Percentiles rank a stretch among this genome's conserved stretches.
Evolutionary conservation across 2,329 filamentous ascomycete genomes (phyloP).

Genomic region (Aspergillus viridinutans): DNA sequence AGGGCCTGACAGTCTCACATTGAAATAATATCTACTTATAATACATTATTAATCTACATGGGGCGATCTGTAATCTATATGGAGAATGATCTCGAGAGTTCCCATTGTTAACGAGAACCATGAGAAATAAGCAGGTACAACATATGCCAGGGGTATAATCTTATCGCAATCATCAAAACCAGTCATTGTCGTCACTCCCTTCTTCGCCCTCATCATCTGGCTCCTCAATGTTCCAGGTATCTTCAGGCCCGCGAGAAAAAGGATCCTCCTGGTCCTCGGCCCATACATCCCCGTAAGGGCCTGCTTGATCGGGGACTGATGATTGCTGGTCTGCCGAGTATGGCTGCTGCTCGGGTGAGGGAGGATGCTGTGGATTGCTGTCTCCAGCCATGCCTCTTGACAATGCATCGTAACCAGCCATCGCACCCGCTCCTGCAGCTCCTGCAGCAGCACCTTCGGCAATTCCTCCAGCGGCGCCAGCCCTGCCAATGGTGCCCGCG

Average conservation of each 20-base stretch:
- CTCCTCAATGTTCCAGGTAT: slow-evolving; percentile 18
- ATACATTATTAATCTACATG: background rate
- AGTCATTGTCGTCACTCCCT: slow-evolving; percentile 24
- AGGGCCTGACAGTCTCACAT: background rate
- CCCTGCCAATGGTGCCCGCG: slow-evolving; percentile 33
- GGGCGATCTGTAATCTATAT: background rate
- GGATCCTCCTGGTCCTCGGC: slow-evolving; percentile 14
- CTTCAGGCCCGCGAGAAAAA: slow-evolving; percentile 1
- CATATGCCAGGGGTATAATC: background rate
- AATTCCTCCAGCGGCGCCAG: slow-evolving; percentile 40
- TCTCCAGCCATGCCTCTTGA: slow-evolving; percentile 45
- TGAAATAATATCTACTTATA: background rate
- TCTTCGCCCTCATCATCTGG: slow-evolving; percentile 15
- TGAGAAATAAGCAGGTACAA: background rate
- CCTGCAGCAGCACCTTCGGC: slow-evolving; percentile 41
- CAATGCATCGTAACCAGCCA: slow-evolving; percentile 63
- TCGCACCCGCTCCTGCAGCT: slow-evolving; percentile 52
- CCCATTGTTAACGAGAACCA: background rate
- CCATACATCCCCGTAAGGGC: slow-evolving; percentile 26
- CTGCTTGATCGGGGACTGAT: slow-evolving; percentile 14
- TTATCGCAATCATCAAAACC: slow-evolving; percentile 16
- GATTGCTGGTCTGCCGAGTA: slow-evolving; percentile 14
- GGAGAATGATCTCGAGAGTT: background rate
- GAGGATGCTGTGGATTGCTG: slow-evolving; percentile 11
- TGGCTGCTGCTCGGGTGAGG: slow-evolving; percentile 13